phyloP scores from a whole-genome alignment of 164 flowering plant genomes.

The Pachysandra terminalis region DNA sequence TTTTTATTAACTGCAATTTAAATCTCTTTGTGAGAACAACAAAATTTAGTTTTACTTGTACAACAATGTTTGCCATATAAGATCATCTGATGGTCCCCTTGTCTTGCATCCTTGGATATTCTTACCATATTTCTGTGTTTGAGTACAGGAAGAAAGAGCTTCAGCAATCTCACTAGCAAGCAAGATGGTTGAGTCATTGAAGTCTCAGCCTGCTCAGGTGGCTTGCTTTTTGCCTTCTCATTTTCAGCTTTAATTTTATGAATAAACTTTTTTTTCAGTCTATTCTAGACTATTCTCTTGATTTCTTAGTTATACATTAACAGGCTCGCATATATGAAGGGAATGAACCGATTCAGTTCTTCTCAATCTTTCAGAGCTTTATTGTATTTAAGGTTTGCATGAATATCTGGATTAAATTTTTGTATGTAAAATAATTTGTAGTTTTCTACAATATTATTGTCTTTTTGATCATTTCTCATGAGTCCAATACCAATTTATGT shows the following conservation, averaged over 20 bases:
- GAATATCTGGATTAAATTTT: background rate
- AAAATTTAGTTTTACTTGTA: too few species aligned
- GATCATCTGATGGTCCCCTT: too few species aligned
- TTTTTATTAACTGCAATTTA: too few species aligned
- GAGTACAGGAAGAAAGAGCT: slow-evolving; percentile 71
- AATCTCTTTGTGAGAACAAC: too few species aligned
- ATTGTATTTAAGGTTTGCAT: slow-evolving; percentile 70
- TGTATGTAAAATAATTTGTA: background rate
- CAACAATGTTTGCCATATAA: too few species aligned
- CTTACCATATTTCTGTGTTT: background rate
- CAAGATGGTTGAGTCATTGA: slow-evolving; percentile 89
- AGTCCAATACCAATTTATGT: slow-evolving; percentile 8
- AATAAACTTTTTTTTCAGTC: background rate
- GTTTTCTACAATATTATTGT: background rate
- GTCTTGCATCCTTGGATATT: too few species aligned
- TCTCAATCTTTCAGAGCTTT: slow-evolving; percentile 86
- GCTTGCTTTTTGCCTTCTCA: slow-evolving; percentile 5
- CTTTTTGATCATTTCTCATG: slow-evolving; percentile 2
- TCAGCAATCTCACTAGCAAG: slow-evolving; percentile 68
- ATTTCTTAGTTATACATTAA: slow-evolving; percentile 9
- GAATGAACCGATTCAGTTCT: slow-evolving; percentile 84
- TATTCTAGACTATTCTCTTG: slow-evolving; percentile 3
- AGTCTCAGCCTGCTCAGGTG: slow-evolving; percentile 77
- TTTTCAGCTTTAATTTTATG: slow-evolving; percentile 8
- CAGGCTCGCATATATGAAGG: slow-evolving; percentile 93